Evolutionary conservation across 805 yeast species (phyloP), one percentile per base, ranked within the genome.

Genomic region (Kurtzmaniella fragi): DNA sequence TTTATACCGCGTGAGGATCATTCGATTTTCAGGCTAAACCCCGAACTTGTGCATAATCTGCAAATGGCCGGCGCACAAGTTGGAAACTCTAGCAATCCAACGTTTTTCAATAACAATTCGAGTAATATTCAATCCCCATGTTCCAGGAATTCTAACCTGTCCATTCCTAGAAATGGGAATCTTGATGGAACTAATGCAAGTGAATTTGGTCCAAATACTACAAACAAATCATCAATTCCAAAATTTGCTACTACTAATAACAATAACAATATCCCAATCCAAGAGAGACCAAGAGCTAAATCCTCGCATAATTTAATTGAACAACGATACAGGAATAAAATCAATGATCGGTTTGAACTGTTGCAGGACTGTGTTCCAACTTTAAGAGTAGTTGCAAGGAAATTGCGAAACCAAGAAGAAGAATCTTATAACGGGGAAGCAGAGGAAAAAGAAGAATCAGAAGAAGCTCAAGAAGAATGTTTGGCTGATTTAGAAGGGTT

Each of bases 401-500:
- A 50, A 28, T 56, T 49, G 41, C 38, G 46, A 32, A 42, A 44
- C 34, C 41, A 42, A 15, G 37, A 37, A 17, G 49, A 44, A 12
- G 48, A 45, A 28, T 43, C 40, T 20, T 44, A 42, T 5, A 47
- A 42, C 23, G 31, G 30, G 11, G 42, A 40, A 14, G 41, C 31
- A n/a, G 34, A 35, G 15, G 32, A 31, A 17, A 42, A 39, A 15
- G 36, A 36, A 9, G 40, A 44, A 14, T 9, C 25, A 12, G n/a
- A 26, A 8, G 35, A 30, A 16, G 48, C 42, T 9, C 28, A 31
- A 6, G 11, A 46, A 32, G 57, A 39, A 40, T 5, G 11, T 5
- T 29, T 27, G 4, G 33, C 29, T 17, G 81, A 78, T 39, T 62
- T 84, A 17, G 93, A 84, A 46, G 95, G 93, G 2, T 67, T 84